Base-by-base conservation (phyloP, 1,284 basidiomycete genomes). In the Exobasidium cylindrosporum region DNA sequence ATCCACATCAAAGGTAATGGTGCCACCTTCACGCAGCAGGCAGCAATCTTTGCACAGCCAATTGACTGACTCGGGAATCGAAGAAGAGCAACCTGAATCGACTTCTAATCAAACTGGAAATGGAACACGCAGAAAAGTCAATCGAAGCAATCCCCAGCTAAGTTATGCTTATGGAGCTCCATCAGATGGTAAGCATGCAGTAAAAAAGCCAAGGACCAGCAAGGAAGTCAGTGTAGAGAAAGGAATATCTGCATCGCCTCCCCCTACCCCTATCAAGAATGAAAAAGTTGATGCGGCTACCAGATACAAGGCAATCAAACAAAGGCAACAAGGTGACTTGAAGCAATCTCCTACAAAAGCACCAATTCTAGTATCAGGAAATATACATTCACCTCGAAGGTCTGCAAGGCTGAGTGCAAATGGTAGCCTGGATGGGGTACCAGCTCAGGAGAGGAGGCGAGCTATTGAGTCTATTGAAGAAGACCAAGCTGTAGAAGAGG, bases 121-220 rank as follows among this genome's bases (percentile, higher is more conserved):
- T 10, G 35, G 35, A 17, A 10, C 35, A 40, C 35, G 35, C 17
- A 21, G 47, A 14, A 13, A 24, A 28, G 26, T 50, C 4, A 50
- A 50, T 28, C 17, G 47, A 28, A 28, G 47, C 26, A 50, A 50
- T 50, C 47, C 47, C 4, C 21, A 50, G 47, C 4, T 50, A 24
- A 50, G 47, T 50, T 50, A 50, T 28, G 47, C 47, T 2, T 50
- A 50, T 28, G 47, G 47, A 6, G 47, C 47, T 24, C 47, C n/a
- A 23, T 24, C 21, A 4, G 47, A 50, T 50, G 26, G 26, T 14
- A 50, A 23, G 26, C n/a, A 50, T 13, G 26, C 4, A 50, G 5
- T 21, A 28, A 50, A 50, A 13, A 50, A 50, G 47, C n/a, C 26
- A 24, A 50, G 26, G 47, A 50, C n/a, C 47, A 50, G 47, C 26